A percentile compares a stretch with the other conserved stretches of the same genome.
Conservation (phyloP, 345 rosid species). For the Linum lewisii region DNA sequence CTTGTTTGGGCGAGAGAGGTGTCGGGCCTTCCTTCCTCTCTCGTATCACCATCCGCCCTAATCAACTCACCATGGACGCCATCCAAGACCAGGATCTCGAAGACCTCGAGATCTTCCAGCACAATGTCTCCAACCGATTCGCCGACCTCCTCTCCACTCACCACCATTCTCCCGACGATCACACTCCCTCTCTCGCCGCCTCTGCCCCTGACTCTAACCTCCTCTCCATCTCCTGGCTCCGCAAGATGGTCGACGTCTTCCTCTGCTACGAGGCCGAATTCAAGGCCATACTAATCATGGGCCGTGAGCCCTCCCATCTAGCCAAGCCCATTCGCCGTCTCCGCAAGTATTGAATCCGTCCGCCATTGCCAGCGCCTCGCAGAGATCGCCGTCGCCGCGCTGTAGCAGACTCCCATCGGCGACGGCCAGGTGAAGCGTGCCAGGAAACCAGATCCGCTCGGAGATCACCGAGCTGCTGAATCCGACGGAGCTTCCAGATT, state of each 20-base stretch:
- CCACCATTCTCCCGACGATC: conserved; percentile 11
- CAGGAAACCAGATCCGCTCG: too few species aligned
- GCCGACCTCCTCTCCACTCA: conserved; percentile 42
- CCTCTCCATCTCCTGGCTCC: conserved; percentile 72
- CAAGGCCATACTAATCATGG: conserved; percentile 67
- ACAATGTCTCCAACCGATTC: conserved; percentile 73
- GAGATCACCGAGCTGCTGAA: too few species aligned
- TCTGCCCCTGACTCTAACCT: conserved; percentile 22
- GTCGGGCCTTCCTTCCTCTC: conserved; percentile 78
- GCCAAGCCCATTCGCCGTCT: conserved; percentile 66
- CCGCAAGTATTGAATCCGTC: conserved; percentile 60
- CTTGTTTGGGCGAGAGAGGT: conserved; percentile 66
- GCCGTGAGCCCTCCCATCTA: conserved; percentile 62
- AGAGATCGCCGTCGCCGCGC: conserved; percentile 59
- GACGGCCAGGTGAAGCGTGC: conserved; percentile 83
- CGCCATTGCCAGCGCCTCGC: conserved; percentile 63
- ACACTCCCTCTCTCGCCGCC: conserved; percentile 14
- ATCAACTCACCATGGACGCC: conserved; percentile 75
- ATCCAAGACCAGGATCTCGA: conserved; percentile 71
- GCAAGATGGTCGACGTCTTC: conserved; percentile 76
- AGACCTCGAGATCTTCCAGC: conserved; percentile 74
- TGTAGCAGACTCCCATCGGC: conserved; percentile 55
- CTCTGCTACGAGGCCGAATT: conserved; percentile 96
- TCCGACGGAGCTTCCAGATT: too few species aligned
- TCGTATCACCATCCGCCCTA: conserved; percentile 82